Base-by-base conservation (phyloP, 352 stramenopile genomes). In the Globisporangium paroecandrum region DNA sequence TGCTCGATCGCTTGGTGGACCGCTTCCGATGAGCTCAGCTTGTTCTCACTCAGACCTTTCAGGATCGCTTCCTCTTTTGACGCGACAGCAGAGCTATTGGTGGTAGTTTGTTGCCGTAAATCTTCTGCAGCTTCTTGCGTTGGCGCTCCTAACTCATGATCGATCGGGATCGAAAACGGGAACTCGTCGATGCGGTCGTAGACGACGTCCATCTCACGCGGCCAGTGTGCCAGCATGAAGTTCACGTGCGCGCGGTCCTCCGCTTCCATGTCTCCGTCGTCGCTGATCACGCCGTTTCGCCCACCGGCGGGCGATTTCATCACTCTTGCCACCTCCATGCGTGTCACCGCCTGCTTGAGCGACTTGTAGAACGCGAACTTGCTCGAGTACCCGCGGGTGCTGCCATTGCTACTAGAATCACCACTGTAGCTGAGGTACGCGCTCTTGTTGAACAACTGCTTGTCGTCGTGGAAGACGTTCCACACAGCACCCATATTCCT, bases 191-290 rank as follows among this genome's bases (percentile, higher is more conserved):
- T 54, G 13, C 77, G 73, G 6, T 82, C 72, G 36, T 81, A 88
- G 15, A 87, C 32, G 20, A 77, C 54, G 12, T 74, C 73, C 9
- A 65, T 69, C 24, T 89, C 81, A 25, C 79, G 70, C 24, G 73
- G 47, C 81, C 81, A 89, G 64, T 87, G 79, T 60, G 84, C 73
- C 3, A 89, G 69, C 41, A 84, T 64, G 32, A 86, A 70, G 43
- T 81, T 66, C 29, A 77, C 68, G 46, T 86, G 66, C 5, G 76
- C 65, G 6, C 62, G 38, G n/a, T 64, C 67, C 3, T 68, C 65
- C 18, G n/a, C 59, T 57, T 43, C 71, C 34, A 12, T 69, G 65
- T 59, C 65, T 64, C 22, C 65, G 36, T 34, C 27, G 13, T 54
- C 13, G 4, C 43, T 24, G 18, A 6, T 1, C 43, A 20, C 43